Base-by-base conservation (phyloP, 805 yeast genomes). In the Teunomyces atbi region DNA sequence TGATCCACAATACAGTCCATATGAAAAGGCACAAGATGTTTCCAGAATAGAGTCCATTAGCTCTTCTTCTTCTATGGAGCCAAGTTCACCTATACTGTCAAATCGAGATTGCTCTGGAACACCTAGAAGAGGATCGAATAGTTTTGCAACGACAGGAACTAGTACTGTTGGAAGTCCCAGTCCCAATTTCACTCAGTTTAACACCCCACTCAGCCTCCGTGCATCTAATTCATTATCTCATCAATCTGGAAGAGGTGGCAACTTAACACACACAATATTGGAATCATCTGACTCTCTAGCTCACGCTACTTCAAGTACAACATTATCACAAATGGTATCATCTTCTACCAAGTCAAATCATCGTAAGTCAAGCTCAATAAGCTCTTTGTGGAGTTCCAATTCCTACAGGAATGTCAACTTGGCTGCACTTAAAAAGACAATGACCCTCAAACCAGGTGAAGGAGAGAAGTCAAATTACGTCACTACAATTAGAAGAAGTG, bases 381-480 rank as follows among this genome's bases (percentile, higher is more conserved):
- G 71, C 49, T 71, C 76, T 1, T 54, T 69, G 11, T 51, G 56
- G 51, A 65, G 73, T 39, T 51, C 69, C 2, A 55, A 51, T 21
- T 69, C 74, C 2, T 57, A 53, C 47, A 53, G 62, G 28, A 69
- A 68, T 51, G 71, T 70, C 36, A 72, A 68, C 49, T 52, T 72
- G 34, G 67, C 72, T 11, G 51, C 69, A 2, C 55, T 72, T 32
- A 72, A 71, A 46, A 66, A 64, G 51, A 59, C 65, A 3, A 50
- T 71, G 30, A 55, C 59, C 36, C 56, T 72, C 29, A 64, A 63
- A 26, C 74, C 80, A 28, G 78, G 79, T 7, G 77, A 74, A 52
- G 84, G 84, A 11, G 76, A 75, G 42, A 59, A 67, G 38, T 78
- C 83, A 1, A 59, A 59, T n/a, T 81, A 81, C 54, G 80, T 81